phyloP scores from a whole-genome alignment of 2,329 filamentous ascomycete genomes.

The Cryphonectria naterciae region DNA sequence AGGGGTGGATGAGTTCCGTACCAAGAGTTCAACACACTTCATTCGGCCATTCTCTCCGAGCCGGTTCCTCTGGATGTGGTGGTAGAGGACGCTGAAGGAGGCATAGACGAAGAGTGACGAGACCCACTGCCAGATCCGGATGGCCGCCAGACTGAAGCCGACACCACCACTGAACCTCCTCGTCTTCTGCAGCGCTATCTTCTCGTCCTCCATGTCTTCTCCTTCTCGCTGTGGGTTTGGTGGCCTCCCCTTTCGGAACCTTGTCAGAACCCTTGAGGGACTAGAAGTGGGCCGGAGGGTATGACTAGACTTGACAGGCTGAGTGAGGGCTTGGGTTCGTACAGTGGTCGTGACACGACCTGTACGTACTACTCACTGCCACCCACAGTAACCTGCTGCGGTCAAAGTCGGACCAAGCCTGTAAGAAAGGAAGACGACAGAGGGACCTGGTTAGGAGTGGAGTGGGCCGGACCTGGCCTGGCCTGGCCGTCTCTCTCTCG shows the following conservation, averaged over 20 bases:
- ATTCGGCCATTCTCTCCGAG: constrained; percentile 22
- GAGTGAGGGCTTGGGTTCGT: not conserved
- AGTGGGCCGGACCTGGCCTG: not conserved
- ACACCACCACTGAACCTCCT: constrained; percentile 30
- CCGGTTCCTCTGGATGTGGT: constrained; percentile 20
- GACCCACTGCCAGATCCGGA: constrained; percentile 33
- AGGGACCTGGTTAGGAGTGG: not conserved
- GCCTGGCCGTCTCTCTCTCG: not conserved
- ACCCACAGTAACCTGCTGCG: not conserved
- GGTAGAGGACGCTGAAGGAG: constrained; percentile 28
- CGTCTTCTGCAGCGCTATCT: not conserved
- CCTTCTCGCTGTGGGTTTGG: not conserved
- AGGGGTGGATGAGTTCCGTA: constrained; percentile 8
- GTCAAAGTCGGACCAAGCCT: not conserved
- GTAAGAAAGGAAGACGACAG: not conserved
- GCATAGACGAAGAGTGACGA: constrained; percentile 38
- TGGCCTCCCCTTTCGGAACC: not conserved
- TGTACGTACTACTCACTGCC: not conserved
- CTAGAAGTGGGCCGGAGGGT: not conserved
- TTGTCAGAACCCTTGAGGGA: not conserved
- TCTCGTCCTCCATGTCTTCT: constrained; percentile 25
- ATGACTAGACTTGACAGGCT: not conserved
- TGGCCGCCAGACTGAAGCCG: constrained; percentile 26
- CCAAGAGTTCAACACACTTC: constrained; percentile 26
- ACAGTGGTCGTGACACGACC: not conserved